phyloP scores from a whole-genome alignment of 2,329 filamentous ascomycete species.

The Colletotrichum sojae region DNA sequence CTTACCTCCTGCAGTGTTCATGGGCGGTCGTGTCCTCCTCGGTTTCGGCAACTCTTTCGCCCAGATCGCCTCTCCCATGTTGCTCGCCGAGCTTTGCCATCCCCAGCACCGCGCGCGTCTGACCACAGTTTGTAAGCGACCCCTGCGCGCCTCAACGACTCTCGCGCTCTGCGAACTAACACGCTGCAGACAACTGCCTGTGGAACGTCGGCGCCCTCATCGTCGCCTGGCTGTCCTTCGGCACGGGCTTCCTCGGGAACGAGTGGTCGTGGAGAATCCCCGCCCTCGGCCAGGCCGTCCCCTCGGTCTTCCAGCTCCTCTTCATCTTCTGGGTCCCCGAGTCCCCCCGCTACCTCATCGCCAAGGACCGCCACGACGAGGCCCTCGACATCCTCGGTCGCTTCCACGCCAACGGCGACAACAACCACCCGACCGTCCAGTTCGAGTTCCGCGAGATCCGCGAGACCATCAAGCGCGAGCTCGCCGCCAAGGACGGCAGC shows the following conservation, averaged over 20 bases:
- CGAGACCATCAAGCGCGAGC: slow-evolving; percentile 69
- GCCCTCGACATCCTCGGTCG: slow-evolving; percentile 53
- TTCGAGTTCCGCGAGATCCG: slow-evolving; percentile 73
- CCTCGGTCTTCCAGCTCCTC: slow-evolving; percentile 62
- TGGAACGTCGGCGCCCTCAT: slow-evolving; percentile 66
- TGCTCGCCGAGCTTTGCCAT: slow-evolving; percentile 68
- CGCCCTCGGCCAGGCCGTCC: slow-evolving; percentile 63
- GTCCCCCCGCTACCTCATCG: slow-evolving; percentile 59
- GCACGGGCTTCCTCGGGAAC: slow-evolving; percentile 59
- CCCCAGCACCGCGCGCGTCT: slow-evolving; percentile 64
- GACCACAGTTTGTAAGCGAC: slow-evolving; percentile 61
- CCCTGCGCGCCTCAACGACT: neutral
- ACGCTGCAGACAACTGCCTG: slow-evolving; percentile 58
- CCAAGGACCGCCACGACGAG: slow-evolving; percentile 53
- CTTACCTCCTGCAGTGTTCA: slow-evolving; percentile 49
- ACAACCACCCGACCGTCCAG: slow-evolving; percentile 65
- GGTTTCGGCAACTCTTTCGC: slow-evolving; percentile 70
- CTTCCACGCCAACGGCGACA: slow-evolving; percentile 51
- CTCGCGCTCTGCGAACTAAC: neutral
- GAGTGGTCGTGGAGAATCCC: slow-evolving; percentile 69
- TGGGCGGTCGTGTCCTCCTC: slow-evolving; percentile 69
- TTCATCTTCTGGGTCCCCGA: slow-evolving; percentile 67
- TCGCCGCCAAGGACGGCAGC: slow-evolving; percentile 60
- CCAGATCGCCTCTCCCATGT: slow-evolving; percentile 66
- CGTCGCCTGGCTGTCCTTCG: slow-evolving; percentile 65